These are phyloP conservation scores for Erysimum cheiranthoides DNA, from an alignment of 345 rosid species.

Conservation along the genomic window DNA sequence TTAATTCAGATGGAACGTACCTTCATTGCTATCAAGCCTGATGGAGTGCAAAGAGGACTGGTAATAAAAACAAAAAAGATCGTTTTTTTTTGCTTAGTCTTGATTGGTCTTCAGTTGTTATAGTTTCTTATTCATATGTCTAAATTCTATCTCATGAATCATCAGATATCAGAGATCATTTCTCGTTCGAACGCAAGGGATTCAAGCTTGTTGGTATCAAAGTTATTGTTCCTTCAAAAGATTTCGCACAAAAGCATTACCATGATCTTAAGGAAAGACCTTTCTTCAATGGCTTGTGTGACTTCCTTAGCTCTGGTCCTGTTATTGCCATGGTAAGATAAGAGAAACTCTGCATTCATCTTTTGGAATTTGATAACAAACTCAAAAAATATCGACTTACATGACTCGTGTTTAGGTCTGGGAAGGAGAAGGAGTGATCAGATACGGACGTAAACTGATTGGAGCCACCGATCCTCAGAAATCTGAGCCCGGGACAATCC, in stretches of 20 bases:
- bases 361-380: background rate
- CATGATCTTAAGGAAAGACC: slow-evolving; percentile 95
- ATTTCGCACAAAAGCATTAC: slow-evolving; percentile 87
- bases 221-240: slow-evolving; percentile 78
- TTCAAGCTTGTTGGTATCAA: slow-evolving; percentile 96
- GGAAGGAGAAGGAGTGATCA: slow-evolving; percentile 99
- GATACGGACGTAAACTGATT: slow-evolving; percentile 89
- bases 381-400: background rate
- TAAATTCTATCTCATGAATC: background rate
- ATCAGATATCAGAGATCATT: slow-evolving; percentile 89
- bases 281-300: slow-evolving; percentile 89
- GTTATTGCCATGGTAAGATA: slow-evolving; percentile 87
- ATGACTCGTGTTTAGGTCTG: slow-evolving; percentile 65
- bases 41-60: slow-evolving; percentile 97
- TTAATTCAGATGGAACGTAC: slow-evolving; percentile 78
- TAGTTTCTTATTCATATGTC: slow-evolving; percentile 10
- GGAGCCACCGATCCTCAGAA: slow-evolving; percentile 99
- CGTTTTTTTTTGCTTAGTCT: slow-evolving; percentile 28
- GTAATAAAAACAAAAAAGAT: slow-evolving; percentile 48
- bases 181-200: slow-evolving; percentile 96
- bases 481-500: slow-evolving; percentile 96
- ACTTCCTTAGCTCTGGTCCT: slow-evolving; percentile 99
- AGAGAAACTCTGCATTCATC: background rate
- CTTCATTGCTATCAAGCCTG: slow-evolving; percentile 98
- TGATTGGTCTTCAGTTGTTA: slow-evolving; percentile 19